A percentile compares a stretch with the other conserved stretches of the same genome.
Evolutionary conservation across 23 red algal species (phyloP).

Genomic region (Gracilaria gracilis): DNA sequence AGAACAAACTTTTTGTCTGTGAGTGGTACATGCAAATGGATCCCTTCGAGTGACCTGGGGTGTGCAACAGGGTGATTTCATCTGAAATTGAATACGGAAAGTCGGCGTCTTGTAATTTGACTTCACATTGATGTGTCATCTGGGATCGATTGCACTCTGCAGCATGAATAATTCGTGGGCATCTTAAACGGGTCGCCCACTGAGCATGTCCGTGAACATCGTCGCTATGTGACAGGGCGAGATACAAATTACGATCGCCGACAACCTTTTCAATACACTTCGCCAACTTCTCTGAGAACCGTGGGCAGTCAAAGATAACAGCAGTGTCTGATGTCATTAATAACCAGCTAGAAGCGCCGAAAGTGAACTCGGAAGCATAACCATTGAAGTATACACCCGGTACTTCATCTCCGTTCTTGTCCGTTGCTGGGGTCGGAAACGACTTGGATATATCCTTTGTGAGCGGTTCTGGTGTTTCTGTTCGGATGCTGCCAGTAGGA

Average conservation of each 20-base stretch:
- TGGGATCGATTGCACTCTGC: conserved; percentile 61
- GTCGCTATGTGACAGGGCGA: conserved; percentile 86
- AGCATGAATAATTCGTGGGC: conserved; percentile 77
- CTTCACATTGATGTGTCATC: conserved; percentile 69
- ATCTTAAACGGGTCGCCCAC: conserved; percentile 71
- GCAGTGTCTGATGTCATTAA: conserved; percentile 32
- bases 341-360: conserved; percentile 78
- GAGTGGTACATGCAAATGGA: conserved; percentile 62
- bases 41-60: conserved; percentile 81
- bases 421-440: conserved; percentile 34
- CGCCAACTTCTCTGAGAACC: conserved; percentile 76
- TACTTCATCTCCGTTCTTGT: conserved; percentile 16
- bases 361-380: conserved; percentile 74
- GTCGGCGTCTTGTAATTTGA: conserved; percentile 56
- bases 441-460: conserved; percentile 31
- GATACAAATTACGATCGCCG: conserved; percentile 34
- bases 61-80: conserved; percentile 54
- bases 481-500: conserved; percentile 83
- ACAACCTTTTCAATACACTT: conserved; percentile 59
- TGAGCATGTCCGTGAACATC: conserved; percentile 85
- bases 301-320: conserved; percentile 83
- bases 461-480: conserved; percentile 27
- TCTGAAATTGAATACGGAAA: conserved; percentile 57
- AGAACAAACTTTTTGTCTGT: conserved; percentile 65
- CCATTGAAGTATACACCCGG: conserved; percentile 79